These are phyloP conservation scores for Hypoxylon sp. DNA, from an alignment of 2,329 filamentous ascomycete species.

Conservation along the genomic window DNA sequence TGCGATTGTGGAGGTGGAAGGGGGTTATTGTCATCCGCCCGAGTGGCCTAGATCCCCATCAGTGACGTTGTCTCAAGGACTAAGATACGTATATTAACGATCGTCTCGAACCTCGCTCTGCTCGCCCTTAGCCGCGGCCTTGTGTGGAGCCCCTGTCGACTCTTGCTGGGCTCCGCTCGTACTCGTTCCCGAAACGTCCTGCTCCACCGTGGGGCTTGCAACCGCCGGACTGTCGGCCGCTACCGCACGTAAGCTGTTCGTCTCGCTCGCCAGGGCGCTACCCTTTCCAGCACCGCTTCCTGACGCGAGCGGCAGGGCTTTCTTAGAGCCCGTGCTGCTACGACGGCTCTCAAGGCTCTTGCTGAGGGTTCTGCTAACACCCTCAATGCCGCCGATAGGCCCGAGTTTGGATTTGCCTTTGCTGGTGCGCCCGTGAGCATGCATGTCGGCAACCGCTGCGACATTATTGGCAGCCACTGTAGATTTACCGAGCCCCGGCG, in stretches of 20 bases:
- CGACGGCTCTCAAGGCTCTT: slow-evolving; percentile 91
- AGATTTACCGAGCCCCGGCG: slow-evolving; percentile 87
- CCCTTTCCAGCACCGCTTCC: slow-evolving; percentile 54
- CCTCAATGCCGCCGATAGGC: slow-evolving; percentile 68
- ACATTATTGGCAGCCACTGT: slow-evolving; percentile 89
- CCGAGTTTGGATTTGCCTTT: slow-evolving; percentile 54
- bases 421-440: slow-evolving; percentile 55
- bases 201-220: slow-evolving; percentile 47
- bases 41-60: slow-evolving; percentile 42
- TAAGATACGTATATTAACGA: slow-evolving; percentile 56
- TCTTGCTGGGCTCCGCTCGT: slow-evolving; percentile 40
- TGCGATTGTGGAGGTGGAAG: slow-evolving; percentile 28
- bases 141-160: slow-evolving; percentile 35
- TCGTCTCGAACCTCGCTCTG: slow-evolving; percentile 60
- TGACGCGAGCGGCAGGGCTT: slow-evolving; percentile 67
- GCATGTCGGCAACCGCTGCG: slow-evolving; percentile 80
- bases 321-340: slow-evolving; percentile 86
- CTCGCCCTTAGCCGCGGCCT: slow-evolving; percentile 27
- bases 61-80: slow-evolving; percentile 51
- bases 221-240: slow-evolving; percentile 49
- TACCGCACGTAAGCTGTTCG: slow-evolving; percentile 63
- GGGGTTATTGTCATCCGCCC: slow-evolving; percentile 31
- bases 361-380: slow-evolving; percentile 78
- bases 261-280: slow-evolving; percentile 64
- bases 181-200: slow-evolving; percentile 33